Base-by-base conservation (phyloP, 2,329 filamentous ascomycete genomes). In the Cordyceps militaris region DNA sequence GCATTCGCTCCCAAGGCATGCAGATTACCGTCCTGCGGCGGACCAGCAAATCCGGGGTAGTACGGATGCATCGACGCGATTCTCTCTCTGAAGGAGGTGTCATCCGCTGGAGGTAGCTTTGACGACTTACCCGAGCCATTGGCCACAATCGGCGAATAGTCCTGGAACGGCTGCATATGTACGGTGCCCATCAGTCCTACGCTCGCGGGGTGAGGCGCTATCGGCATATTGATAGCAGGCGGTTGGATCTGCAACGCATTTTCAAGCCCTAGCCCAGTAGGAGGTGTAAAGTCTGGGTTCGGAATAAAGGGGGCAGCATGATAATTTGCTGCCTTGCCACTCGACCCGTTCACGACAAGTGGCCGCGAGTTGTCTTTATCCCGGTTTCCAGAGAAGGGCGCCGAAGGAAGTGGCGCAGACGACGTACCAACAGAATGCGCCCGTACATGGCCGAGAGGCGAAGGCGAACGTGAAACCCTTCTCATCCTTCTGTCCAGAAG, bases 401-500 rank as follows among this genome's bases (percentile, higher is more conserved):
- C 68, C 2, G 74, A 70, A 30, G 64, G 63, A n/a, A 75, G 63
- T 2, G 77, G 70, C 0, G 73, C 69, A 1, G 75, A 72, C 42
- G 70, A 70, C 23, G 70, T 73, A 4, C 72, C 74, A 0, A 70
- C 64, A 0, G 78, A 76, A 32, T 74, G 73, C 1, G 74, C 73
- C 49, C 79, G 74, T 44, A 71, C 67, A 59, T 81, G 79, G 3
- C 79, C 77, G 2, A 81, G 68, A 0, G 81, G 80, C 3, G 81
- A 84, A 13, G 80, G 81, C 5, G 81, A 84, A 14, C 80, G 74
- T 2, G 80, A 83, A 2, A 76, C 76, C 38, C 79, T 73, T 62
- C 74, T 75, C 67, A 82, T 81, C 40, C 79, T 71, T 24, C 77
- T 73, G 56, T 83, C 79, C 7, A 83, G 70, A 24, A 82, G 74